A percentile compares a stretch with the other conserved stretches of the same genome.
phyloP scores from a whole-genome alignment of 2,329 filamentous ascomycete species.

The Colletotrichum acutatum region DNA sequence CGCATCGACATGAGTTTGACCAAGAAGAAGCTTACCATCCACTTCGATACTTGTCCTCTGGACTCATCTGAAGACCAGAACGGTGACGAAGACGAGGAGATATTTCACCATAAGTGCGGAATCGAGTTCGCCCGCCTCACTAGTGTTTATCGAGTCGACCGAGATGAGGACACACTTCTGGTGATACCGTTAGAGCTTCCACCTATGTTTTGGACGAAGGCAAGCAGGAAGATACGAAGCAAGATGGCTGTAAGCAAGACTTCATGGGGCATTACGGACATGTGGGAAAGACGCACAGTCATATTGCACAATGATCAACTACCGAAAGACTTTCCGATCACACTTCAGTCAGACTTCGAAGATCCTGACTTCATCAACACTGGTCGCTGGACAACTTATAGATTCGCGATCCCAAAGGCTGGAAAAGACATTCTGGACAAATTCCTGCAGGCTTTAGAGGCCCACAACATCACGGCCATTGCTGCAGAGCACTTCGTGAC shows the following conservation, averaged over 20 bases:
- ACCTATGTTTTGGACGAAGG: slow-evolving; percentile 15
- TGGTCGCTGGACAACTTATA: slow-evolving; percentile 68
- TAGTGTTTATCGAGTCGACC: slow-evolving; percentile 50
- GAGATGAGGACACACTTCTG: slow-evolving; percentile 34
- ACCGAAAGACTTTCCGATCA: slow-evolving; percentile 48
- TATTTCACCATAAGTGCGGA: slow-evolving; percentile 50
- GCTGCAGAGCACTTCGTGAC: slow-evolving; percentile 53
- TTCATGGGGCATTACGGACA: slow-evolving; percentile 53
- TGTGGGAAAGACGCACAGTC: slow-evolving; percentile 62
- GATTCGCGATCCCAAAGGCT: slow-evolving; percentile 52
- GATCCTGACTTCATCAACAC: slow-evolving; percentile 57
- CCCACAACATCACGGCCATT: slow-evolving; percentile 76
- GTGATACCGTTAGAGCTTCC: slow-evolving; percentile 24
- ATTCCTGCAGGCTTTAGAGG: slow-evolving; percentile 67
- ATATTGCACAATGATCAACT: slow-evolving; percentile 50
- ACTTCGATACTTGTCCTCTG: slow-evolving; percentile 44
- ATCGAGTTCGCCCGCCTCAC: slow-evolving; percentile 60
- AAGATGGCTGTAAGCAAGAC: slow-evolving; percentile 36
- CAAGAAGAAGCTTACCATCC: slow-evolving; percentile 51
- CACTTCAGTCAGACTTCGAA: slow-evolving; percentile 49
- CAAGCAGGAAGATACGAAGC: slow-evolving; percentile 28
- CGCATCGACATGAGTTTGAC: slow-evolving; percentile 52
- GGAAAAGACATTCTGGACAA: slow-evolving; percentile 47
- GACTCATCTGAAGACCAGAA: slow-evolving; percentile 28
- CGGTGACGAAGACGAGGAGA: slow-evolving; percentile 24